Percentiles rank a stretch among this genome's conserved stretches.
phyloP scores from a whole-genome alignment of 805 yeast species.

The Jamesozyma lodderae region DNA sequence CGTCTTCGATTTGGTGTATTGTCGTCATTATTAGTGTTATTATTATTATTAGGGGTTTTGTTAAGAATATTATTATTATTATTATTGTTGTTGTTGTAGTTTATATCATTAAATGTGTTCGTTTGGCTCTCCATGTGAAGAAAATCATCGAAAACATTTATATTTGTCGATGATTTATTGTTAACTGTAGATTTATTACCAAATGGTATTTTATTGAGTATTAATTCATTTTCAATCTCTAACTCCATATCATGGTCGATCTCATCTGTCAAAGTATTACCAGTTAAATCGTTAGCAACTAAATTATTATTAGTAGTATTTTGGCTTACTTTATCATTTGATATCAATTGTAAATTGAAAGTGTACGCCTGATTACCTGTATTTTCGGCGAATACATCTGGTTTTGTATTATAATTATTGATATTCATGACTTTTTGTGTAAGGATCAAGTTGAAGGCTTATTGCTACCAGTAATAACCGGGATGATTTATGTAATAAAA shows the following conservation, averaged over 20 bases:
- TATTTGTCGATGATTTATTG: too few species aligned
- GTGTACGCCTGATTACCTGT: neutral
- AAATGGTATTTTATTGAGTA: neutral
- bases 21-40: neutral
- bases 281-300: constrained; percentile 23
- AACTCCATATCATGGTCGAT: neutral
- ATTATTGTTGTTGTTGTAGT: too few species aligned
- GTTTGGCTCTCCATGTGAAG: neutral
- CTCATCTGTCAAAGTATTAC: constrained; percentile 22
- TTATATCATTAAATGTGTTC: too few species aligned
- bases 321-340: neutral
- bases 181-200: too few species aligned
- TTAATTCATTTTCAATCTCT: constrained; percentile 1
- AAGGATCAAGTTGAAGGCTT: too few species aligned
- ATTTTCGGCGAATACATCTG: neutral
- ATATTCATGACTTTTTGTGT: too few species aligned
- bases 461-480: too few species aligned
- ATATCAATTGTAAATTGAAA: constrained; percentile 6
- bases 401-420: neutral
- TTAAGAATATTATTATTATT: too few species aligned
- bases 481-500: too few species aligned
- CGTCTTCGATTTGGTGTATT: constrained; percentile 8
- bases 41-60: neutral
- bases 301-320: neutral
- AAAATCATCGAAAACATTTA: neutral